Evolutionary conservation across 2,329 filamentous ascomycete species (phyloP), one percentile per base, ranked within the genome.

Genomic region (Colletotrichum sp.): DNA sequence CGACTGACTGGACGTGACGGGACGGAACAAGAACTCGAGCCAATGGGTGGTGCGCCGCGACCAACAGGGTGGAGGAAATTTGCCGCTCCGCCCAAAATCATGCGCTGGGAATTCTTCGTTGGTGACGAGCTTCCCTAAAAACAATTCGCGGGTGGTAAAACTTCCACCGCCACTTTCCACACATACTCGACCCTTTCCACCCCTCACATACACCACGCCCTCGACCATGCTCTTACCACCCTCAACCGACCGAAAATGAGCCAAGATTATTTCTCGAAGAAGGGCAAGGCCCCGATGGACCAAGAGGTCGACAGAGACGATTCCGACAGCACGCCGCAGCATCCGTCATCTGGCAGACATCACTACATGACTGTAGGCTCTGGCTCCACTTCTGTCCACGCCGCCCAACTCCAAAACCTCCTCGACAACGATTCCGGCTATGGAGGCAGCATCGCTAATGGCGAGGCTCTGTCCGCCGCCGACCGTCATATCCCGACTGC

Each of bases 401-500:
- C 95, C 49, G 91, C 94, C 34, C 93, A 93, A 71, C 89, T 99
- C 52, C 95, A 97, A 85, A 92, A 93, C 21, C 91, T 98, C 80
- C 88, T 99, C 71, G 95, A 98, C 77, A 88, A 92, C 74, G 97
- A 99, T 83, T 99, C 96, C 21, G 97, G 96, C 8, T 99, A 99
- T 82, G 96, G 95, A 71, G 94, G 94, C 60, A 98, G 95, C 83
- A 89, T 94, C 66, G 88, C 91, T 34, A 93, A 92, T 76, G 94
- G 94, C 68, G 90, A 90, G 79, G 85, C 87, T 76, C 83, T 87
- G 69, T 81, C 75, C 24, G 83, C 72, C 26, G 49, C 74, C 36
- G 74, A 78, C 36, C 72, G 71, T 13, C 78, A 77, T 32, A 69
- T 79, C n/a, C 78, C 78, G 55, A 76, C 72, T 36, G 18, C 72